Evolutionary conservation across 768 basidiomycete species (phyloP).

Genomic region (Mycena albidolilacea): DNA sequence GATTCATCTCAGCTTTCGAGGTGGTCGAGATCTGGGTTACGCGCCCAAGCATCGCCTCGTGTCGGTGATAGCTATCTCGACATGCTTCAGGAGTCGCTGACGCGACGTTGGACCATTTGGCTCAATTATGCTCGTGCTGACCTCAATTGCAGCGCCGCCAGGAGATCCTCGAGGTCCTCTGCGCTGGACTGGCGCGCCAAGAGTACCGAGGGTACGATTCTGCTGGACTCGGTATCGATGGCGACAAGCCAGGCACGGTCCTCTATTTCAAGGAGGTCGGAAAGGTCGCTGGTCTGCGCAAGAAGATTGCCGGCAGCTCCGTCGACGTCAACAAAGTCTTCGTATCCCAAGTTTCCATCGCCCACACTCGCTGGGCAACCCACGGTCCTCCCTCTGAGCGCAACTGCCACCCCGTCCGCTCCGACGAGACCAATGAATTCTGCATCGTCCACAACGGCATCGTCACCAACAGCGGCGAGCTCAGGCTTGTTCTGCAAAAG

Average conservation of each 20-base stretch:
- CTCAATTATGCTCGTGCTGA: slow-evolving; percentile 24
- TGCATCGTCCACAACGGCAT: slow-evolving; percentile 98
- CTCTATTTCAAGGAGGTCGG: slow-evolving; percentile 98
- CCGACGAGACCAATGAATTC: slow-evolving; percentile 87
- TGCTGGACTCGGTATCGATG: slow-evolving; percentile 92
- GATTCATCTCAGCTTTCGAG: not conserved
- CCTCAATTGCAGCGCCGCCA: slow-evolving; percentile 77
- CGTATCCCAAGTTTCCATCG: slow-evolving; percentile 94
- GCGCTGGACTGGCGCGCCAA: slow-evolving; percentile 91
- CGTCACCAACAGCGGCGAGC: slow-evolving; percentile 93
- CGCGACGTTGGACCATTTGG: slow-evolving; percentile 9
- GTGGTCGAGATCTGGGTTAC: not conserved
- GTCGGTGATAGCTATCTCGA: not conserved
- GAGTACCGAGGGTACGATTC: slow-evolving; percentile 99
- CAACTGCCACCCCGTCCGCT: slow-evolving; percentile 97
- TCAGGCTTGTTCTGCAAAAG: slow-evolving; percentile 94
- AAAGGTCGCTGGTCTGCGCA: slow-evolving; percentile 94
- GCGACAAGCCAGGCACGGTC: slow-evolving; percentile 84
- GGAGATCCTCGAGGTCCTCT: slow-evolving; percentile 91
- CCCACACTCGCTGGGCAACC: slow-evolving; percentile 99
- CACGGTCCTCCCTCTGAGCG: slow-evolving; percentile 90
- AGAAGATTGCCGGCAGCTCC: slow-evolving; percentile 82
- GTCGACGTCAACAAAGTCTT: slow-evolving; percentile 84
- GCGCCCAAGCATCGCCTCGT: not conserved
- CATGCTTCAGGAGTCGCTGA: slow-evolving; percentile 17